These are phyloP conservation scores for Linum usitatissimum DNA, from an alignment of 345 rosid species.

Conservation along the genomic window DNA sequence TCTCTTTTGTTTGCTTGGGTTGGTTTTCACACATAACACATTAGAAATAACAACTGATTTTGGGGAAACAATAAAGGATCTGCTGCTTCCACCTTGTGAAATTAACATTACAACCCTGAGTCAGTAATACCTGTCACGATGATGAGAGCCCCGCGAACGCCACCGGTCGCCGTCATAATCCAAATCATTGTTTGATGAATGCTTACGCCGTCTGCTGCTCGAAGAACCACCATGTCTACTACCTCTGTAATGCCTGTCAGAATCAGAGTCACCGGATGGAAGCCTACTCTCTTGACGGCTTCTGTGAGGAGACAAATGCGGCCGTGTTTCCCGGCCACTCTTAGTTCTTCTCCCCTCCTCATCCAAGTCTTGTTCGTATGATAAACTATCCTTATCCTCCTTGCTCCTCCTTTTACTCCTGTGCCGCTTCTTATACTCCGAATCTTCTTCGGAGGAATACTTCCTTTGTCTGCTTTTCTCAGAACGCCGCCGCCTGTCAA, in stretches of 20 bases:
- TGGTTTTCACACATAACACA: not conserved
- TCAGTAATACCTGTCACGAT: not conserved
- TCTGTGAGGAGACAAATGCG: not conserved
- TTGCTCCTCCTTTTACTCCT: conserved; percentile 19
- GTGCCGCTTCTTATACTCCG: conserved; percentile 3
- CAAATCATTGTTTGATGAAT: not conserved
- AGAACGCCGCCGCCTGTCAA: conserved; percentile 13
- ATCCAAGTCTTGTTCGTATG: conserved; percentile 18
- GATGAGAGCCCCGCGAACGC: not conserved
- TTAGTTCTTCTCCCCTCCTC: conserved; percentile 9
- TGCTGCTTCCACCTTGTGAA: not conserved
- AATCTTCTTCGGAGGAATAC: conserved; percentile 4
- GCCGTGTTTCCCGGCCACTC: not conserved
- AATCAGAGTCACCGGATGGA: conserved; percentile 11
- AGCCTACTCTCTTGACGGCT: not conserved
- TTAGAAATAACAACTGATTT: too few species aligned
- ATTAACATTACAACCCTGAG: not conserved
- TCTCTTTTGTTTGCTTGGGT: not conserved
- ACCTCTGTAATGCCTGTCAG: conserved; percentile 8
- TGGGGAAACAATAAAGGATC: not conserved
- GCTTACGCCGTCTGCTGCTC: not conserved
- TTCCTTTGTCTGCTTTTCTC: conserved; percentile 28
- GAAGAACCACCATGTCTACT: conserved; percentile 4
- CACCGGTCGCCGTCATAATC: not conserved
- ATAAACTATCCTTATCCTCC: conserved; percentile 19